Base-by-base conservation (phyloP, 805 yeast genomes). In the Metschnikowia borealis region DNA sequence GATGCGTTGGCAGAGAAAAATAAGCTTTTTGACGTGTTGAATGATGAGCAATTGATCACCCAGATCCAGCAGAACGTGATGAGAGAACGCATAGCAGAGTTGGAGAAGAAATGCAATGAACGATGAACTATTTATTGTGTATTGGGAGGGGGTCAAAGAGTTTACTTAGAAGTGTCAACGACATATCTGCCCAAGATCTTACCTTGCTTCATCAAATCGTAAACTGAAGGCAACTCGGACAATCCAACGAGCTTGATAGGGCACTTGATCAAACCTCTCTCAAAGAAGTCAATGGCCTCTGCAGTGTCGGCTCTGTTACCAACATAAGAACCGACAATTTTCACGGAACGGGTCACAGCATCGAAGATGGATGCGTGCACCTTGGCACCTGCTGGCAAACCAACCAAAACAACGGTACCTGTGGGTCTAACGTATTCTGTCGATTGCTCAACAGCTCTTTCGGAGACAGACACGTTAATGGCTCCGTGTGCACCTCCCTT, bases 11-110 rank as follows among this genome's bases (percentile, higher is more conserved):
- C 54, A n/a, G 77, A 72, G 53, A 83, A 82, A 63, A 76, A 82
- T 47, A 77, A 77, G 55, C 75, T 83, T 4, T 75, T 83, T 17
- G 87, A 81, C 52, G 68, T 76, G 32, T 64, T 84, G 39, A 84
- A 84, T 52, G 91, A 88, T 60, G 94, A 87, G 59, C 69, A 84
- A 29, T 70, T 87, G 52, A 79, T 81, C 47, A 59, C 69, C 33
- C 79, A 78, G 57, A 82, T 88, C 38, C 90, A 85, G 60, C 69
- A 71, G 34, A 80, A 78, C 51, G 73, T 81, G 26, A 58, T 79
- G 47, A 65, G 57, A 15, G 67, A 64, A 2, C 60, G 70, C 67
- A 64, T 76, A 6, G 59, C 57, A 2, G 61, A 65, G 69, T 59
- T 83, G 23, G 54, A 70, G 66, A 47, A 26, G 8, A 42, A 47